These are phyloP conservation scores for Aspergillus felis DNA, from an alignment of 2,329 filamentous ascomycete species.

Conservation along the genomic window DNA sequence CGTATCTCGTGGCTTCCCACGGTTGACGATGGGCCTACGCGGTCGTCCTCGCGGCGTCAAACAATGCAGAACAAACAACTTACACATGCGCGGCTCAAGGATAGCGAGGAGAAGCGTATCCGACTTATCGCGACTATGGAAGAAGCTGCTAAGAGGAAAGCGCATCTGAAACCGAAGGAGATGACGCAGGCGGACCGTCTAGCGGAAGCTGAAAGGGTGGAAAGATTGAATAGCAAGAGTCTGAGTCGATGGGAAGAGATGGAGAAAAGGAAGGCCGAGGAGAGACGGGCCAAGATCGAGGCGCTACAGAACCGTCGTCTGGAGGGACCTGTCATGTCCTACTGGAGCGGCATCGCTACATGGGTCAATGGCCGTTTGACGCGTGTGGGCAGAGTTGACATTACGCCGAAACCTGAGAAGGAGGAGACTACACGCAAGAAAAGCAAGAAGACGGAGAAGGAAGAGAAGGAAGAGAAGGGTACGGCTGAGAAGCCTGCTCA, in stretches of 20 bases:
- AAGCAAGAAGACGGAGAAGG: conserved; percentile 28
- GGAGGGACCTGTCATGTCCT: conserved; percentile 83
- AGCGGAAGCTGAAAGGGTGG: conserved; percentile 74
- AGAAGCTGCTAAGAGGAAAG: conserved; percentile 59
- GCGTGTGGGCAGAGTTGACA: conserved; percentile 62
- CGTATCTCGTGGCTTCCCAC: conserved; percentile 66
- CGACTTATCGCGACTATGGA: conserved; percentile 55
- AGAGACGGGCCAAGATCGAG: conserved; percentile 75
- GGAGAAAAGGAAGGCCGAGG: conserved; percentile 82
- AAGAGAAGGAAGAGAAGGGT: conserved; percentile 27
- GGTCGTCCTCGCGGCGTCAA: conserved; percentile 60
- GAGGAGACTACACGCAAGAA: conserved; percentile 47
- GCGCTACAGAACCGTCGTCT: conserved; percentile 83
- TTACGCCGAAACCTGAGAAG: conserved; percentile 35
- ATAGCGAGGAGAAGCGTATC: conserved; percentile 46
- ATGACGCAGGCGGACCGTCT: conserved; percentile 86
- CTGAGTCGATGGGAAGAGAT: conserved; percentile 91
- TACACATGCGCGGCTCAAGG: conserved; percentile 46
- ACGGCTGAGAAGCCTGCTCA: conserved; percentile 17
- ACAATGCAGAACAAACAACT: conserved; percentile 64
- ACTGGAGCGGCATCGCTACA: conserved; percentile 87
- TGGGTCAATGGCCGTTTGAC: conserved; percentile 74
- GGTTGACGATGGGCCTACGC: conserved; percentile 56
- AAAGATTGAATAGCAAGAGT: conserved; percentile 83
- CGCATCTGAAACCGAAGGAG: conserved; percentile 70